Base-by-base conservation (phyloP, 805 yeast species). In the Saccharomycopsis vini region DNA sequence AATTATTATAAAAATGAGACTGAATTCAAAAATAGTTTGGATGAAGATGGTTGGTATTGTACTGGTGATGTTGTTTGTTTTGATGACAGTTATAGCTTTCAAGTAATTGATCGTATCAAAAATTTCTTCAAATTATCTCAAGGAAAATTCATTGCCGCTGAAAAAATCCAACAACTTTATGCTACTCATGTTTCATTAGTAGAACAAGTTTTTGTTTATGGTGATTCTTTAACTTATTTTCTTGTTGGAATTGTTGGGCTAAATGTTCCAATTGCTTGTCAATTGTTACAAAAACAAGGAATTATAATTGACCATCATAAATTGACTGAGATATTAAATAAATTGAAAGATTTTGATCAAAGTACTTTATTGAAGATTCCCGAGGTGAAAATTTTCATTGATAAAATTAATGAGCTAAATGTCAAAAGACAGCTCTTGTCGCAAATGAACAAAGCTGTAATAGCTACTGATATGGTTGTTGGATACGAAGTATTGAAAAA, bases 31-130 rank as follows among this genome's bases (percentile, higher is more conserved):
- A 66, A 66, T 50, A 61, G 67, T 1, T 59, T 75, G 40, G 67
- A 63, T 37, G 57, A 66, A 15, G 72, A 67, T 19, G 75, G 62
- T 4, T 76, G 80, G 79, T 74, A 73, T 56, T 54, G 60, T 30
- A 73, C 81, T 3, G 81, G 81, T 23, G 81, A 76, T 53, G 68
- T 76, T 52, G 79, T 73, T 7, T 55, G 60, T 6, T 58, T 74
- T 32, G 66, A 65, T 22, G 50, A 49, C 1, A 53, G 58, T 1
- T 77, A 80, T 10, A 64, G 71, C 32, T 54, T 75, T 29, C 60
- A 50, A 44, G 71, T 75, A 42, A 64, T 75, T 49, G 81, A 75
- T 54, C 62, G 81, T 45, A 77, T 75, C 39, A 75, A 75, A 60
- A 68, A 68, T 54, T 68, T 68, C 56, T 68, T 66, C 59, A 68